Evolutionary conservation across 305 asterid genomes (phyloP), one percentile per base, ranked within the genome.

Genomic region (Rubia occidens): DNA sequence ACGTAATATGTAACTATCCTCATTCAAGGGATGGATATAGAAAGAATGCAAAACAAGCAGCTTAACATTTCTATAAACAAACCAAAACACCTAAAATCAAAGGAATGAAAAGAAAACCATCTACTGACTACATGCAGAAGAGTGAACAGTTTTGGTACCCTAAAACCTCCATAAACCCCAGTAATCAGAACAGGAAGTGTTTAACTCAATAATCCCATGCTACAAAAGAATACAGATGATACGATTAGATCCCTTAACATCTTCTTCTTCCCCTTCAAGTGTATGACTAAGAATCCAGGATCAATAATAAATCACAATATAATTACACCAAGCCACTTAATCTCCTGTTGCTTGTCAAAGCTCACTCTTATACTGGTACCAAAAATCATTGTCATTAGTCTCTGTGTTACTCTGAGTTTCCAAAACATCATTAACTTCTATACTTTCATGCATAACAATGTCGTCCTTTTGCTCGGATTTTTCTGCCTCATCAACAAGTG

Each of bases 311-410:
- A 8, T 43, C 47, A 53, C 53, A 45, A 45, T 45, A 11, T 45
- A 45, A 45, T 45, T 45, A 45, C 53, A 45, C 15, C 53, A 11
- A 11, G 15, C 17, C 53, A 45, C 51, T 45, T 10, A 10, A 45
- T 45, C 53, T 45, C 53, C n/a, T 45, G 53, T 45, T 45, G 17
- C 53, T 45, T 14, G 1, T 53, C 62, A 56, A 44, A 71, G 26
- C 59, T 76, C 87, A 72, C 91, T 83, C 82, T 72, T 80, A 66
- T 83, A 87, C 60, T 84, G 78, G 79, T 76, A 76, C 84, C 84
- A 89, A 53, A 74, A 58, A 69, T 82, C 89, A n/a, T 85, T 88
- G 18, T 80, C 94, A 3, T 76, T 74, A 24, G 77, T 74, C 15
- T 64, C 56, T 76, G 81, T 74, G 40, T 44, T 61, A 7, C 79